phyloP scores from a whole-genome alignment of 2,329 filamentous ascomycete species.

The Talaromyces atroroseus region DNA sequence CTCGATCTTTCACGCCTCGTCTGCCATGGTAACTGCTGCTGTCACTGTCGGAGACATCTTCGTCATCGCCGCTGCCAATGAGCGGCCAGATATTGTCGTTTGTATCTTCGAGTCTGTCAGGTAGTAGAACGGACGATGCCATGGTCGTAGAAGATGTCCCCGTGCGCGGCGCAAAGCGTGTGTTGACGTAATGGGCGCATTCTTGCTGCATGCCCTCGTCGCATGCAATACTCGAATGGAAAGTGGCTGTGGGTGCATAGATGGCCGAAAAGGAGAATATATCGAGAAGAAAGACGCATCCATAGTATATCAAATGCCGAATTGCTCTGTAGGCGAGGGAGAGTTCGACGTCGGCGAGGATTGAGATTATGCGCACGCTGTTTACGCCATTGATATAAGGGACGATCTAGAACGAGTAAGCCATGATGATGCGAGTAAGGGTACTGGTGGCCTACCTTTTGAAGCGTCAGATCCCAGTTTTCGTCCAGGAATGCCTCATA shows the following conservation, averaged over 20 bases:
- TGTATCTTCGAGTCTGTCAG: neutral
- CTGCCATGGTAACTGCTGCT: no score
- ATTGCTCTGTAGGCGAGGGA: conserved; percentile 81
- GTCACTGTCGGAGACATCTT: neutral
- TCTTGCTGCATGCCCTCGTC: conserved; percentile 78
- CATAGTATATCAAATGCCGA: conserved; percentile 87
- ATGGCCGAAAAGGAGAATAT: conserved; percentile 92
- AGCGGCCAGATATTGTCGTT: conserved; percentile 40
- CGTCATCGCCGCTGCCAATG: conserved; percentile 27
- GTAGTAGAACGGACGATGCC: neutral
- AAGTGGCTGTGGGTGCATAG: conserved; percentile 75
- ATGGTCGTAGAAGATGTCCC: neutral
- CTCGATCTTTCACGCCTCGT: no score
- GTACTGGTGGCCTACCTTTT: conserved; percentile 30
- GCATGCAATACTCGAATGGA: conserved; percentile 67
- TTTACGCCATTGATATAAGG: conserved; percentile 86
- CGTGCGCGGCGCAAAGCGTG: conserved; percentile 36
- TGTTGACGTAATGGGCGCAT: conserved; percentile 76
- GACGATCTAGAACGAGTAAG: conserved; percentile 53
- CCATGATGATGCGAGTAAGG: neutral
- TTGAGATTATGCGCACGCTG: conserved; percentile 80
- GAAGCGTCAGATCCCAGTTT: conserved; percentile 52
- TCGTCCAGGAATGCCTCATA: conserved; percentile 49
- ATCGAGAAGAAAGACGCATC: conserved; percentile 82
- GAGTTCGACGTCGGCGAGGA: conserved; percentile 77